phyloP scores from a whole-genome alignment of 352 stramenopile species.

The Pythium monospermum region DNA sequence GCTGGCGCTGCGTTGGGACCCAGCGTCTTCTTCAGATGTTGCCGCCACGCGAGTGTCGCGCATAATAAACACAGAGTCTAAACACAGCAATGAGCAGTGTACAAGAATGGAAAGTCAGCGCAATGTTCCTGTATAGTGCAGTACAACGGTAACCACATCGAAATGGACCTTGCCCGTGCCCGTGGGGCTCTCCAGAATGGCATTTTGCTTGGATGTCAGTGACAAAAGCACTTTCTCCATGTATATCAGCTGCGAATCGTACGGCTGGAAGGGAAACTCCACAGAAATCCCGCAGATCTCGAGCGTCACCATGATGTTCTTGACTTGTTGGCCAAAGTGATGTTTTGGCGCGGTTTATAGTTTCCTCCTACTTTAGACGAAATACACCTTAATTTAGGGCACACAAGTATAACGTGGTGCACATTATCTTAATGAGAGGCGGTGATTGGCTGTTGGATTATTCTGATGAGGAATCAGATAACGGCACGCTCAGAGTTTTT shows the following conservation, averaged over 20 bases:
- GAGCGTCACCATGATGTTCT: slow-evolving; percentile 56
- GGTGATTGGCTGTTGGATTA: slow-evolving; percentile 1
- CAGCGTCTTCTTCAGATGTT: slow-evolving; percentile 64
- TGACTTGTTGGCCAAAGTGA: not conserved
- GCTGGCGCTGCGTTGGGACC: not conserved
- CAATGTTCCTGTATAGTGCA: not conserved
- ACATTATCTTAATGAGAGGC: not conserved
- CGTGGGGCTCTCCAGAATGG: slow-evolving; percentile 96
- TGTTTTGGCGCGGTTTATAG: slow-evolving; percentile 8
- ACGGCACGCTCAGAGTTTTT: not conserved
- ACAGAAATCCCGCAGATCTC: slow-evolving; percentile 87
- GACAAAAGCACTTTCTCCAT: slow-evolving; percentile 95
- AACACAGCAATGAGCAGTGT: not conserved
- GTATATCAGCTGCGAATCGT: slow-evolving; percentile 96
- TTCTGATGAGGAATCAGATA: not conserved
- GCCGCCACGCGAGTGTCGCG: slow-evolving; percentile 91
- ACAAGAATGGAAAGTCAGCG: not conserved
- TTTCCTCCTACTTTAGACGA: slow-evolving; percentile 6
- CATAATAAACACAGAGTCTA: slow-evolving; percentile 96
- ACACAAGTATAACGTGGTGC: not conserved
- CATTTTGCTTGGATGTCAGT: slow-evolving; percentile 90
- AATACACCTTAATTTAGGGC: not conserved
- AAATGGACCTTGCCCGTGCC: slow-evolving; percentile 92
- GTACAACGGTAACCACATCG: too few relatives aligned
- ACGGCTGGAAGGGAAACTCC: slow-evolving; percentile 96